A percentile compares a stretch with the other conserved stretches of the same genome.
Conservation (phyloP, 1,284 basidiomycete genomes). For the Pulchroboletus neoregius region DNA sequence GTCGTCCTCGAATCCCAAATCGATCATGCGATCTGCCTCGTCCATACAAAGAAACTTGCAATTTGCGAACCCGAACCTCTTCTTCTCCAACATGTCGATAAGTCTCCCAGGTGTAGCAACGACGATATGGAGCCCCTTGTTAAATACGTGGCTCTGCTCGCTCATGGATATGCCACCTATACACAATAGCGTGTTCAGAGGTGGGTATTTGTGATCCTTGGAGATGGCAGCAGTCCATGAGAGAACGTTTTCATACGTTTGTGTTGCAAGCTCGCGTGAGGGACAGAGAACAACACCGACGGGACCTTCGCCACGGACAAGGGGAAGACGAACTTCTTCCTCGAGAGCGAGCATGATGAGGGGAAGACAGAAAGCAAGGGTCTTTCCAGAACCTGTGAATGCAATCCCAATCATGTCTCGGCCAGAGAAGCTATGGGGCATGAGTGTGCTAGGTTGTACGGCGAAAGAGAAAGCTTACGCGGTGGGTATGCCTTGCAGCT, state of each 20-base stretch:
- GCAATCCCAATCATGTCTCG: slow-evolving; percentile 95
- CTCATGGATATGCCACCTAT: slow-evolving; percentile 99
- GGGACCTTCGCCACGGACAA: slow-evolving; percentile 91
- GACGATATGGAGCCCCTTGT: slow-evolving; percentile 91
- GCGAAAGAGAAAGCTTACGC: slow-evolving; percentile 54
- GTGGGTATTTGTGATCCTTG: slow-evolving; percentile 79
- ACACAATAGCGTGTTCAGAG: slow-evolving; percentile 84
- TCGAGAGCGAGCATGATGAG: slow-evolving; percentile 95
- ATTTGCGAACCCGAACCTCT: slow-evolving; percentile 84
- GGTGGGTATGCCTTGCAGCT: slow-evolving; percentile 94
- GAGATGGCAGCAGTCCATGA: slow-evolving; percentile 82
- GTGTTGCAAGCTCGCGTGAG: slow-evolving; percentile 88
- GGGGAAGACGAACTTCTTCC: slow-evolving; percentile 88
- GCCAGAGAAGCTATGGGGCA: slow-evolving; percentile 65
- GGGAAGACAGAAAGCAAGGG: slow-evolving; percentile 87
- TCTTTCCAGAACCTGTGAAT: slow-evolving; percentile 92
- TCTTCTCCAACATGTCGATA: slow-evolving; percentile 97
- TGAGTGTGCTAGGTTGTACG: slow-evolving; percentile 7
- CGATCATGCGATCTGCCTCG: slow-evolving; percentile 99
- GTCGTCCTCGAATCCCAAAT: slow-evolving; percentile 98
- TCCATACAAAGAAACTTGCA: slow-evolving; percentile 98
- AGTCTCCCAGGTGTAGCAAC: slow-evolving; percentile 94
- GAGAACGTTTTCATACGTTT: slow-evolving; percentile 93
- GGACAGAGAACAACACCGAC: slow-evolving; percentile 95
- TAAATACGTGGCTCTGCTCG: slow-evolving; percentile 88